phyloP scores from a whole-genome alignment of 1,284 basidiomycete genomes.

The Sanghuangporus weigelae region DNA sequence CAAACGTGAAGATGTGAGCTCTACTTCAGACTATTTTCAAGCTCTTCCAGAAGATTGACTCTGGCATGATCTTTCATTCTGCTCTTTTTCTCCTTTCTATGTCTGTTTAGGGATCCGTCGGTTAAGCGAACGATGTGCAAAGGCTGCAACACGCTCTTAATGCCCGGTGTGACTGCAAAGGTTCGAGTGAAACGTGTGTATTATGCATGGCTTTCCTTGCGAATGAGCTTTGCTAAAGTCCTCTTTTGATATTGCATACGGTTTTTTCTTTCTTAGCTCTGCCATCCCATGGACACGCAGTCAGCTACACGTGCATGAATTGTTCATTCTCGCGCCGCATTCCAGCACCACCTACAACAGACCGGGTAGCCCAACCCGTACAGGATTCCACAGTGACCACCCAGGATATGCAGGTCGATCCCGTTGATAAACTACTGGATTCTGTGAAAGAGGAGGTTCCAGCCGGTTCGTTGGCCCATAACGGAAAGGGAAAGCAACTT shows the following conservation, averaged over 20 bases:
- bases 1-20: constrained; percentile 67
- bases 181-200: constrained; percentile 60
- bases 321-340: constrained; percentile 53
- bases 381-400: not conserved
- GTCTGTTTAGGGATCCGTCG: constrained; percentile 60
- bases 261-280: constrained; percentile 35
- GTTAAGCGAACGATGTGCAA: constrained; percentile 75
- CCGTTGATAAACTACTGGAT: not conserved
- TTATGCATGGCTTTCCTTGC: not conserved
- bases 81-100: not conserved
- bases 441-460: not conserved
- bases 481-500: not conserved
- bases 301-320: constrained; percentile 50
- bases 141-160: constrained; percentile 54
- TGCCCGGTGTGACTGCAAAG: constrained; percentile 60
- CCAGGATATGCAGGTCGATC: not conserved
- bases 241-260: not conserved
- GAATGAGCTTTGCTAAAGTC: not conserved
- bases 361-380: not conserved
- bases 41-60: not conserved
- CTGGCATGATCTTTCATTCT: not conserved
- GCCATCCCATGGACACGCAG: constrained; percentile 42
- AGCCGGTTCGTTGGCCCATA: not conserved
- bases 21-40: not conserved
- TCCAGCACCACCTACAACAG: constrained; percentile 48